Evolutionary conservation across 2,329 filamentous ascomycete genomes (phyloP).

Genomic region (Cercospora citrullina): DNA sequence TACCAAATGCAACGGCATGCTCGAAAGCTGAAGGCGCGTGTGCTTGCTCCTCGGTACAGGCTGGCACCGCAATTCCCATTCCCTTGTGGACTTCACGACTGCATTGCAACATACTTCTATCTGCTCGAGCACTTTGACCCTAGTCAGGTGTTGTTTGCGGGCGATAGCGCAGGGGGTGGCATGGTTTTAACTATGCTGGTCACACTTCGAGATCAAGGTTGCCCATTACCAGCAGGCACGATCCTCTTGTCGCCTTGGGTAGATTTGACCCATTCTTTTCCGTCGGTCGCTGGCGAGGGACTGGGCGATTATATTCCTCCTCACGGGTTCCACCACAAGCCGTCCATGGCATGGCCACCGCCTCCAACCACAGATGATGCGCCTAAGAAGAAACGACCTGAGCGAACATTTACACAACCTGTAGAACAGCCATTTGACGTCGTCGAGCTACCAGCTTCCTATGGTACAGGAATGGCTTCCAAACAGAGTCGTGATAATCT

Average conservation of each 20-base stretch:
- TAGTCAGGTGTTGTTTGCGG: conserved; percentile 79
- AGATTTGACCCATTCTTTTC: conserved; percentile 92
- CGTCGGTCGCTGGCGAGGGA: conserved; percentile 73
- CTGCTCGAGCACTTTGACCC: conserved; percentile 75
- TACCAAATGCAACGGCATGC: conserved; percentile 97
- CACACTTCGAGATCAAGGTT: conserved; percentile 74
- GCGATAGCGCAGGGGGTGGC: conserved; percentile 90
- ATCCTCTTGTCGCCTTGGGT: conserved; percentile 95
- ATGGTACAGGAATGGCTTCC: conserved; percentile 14
- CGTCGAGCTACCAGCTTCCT: conserved; percentile 33
- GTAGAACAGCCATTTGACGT: conserved; percentile 30
- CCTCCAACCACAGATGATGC: conserved; percentile 71
- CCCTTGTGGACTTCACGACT: conserved; percentile 88
- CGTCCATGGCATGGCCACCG: conserved; percentile 88
- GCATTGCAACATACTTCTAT: conserved; percentile 81
- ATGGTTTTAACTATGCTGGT: conserved; percentile 82
- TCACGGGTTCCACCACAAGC: conserved; percentile 85
- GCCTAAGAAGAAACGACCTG: conserved; percentile 21
- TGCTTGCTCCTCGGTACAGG: conserved; percentile 82
- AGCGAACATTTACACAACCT: conserved; percentile 27
- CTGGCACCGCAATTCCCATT: conserved; percentile 94
- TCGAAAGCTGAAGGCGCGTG: conserved; percentile 84
- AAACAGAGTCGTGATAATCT: conserved; percentile 24
- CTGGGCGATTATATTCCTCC: conserved; percentile 84
- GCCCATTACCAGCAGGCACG: conserved; percentile 84